These are phyloP conservation scores for Puccinia polysora DNA, from an alignment of 1,284 basidiomycete species.

Conservation along the genomic window DNA sequence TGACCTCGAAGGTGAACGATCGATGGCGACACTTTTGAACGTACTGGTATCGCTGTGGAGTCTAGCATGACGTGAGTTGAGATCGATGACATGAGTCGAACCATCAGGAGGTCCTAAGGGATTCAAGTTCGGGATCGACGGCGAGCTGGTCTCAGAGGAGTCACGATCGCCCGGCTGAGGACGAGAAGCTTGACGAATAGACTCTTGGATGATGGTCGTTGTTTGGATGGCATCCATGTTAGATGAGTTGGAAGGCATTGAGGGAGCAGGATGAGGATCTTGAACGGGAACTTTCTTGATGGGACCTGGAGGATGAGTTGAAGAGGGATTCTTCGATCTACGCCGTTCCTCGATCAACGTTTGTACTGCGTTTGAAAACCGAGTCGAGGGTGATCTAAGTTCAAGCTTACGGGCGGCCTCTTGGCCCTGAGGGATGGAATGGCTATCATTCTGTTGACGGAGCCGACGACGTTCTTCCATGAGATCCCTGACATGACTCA, in stretches of 20 bases:
- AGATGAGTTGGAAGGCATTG: too few relatives aligned
- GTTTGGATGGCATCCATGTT: too few relatives aligned
- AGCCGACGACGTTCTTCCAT: slow-evolving; percentile 30
- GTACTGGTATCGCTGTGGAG: neutral
- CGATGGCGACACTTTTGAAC: neutral
- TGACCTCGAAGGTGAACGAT: neutral
- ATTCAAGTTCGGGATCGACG: neutral
- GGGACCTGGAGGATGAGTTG: neutral
- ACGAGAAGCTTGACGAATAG: too few relatives aligned
- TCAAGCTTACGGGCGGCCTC: too few relatives aligned
- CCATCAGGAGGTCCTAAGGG: neutral
- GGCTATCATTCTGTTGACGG: slow-evolving; percentile 2
- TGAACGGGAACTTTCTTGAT: neutral
- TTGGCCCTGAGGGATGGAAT: neutral
- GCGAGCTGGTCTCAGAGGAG: neutral
- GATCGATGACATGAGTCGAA: neutral
- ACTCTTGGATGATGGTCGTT: neutral
- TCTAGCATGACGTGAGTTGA: neutral
- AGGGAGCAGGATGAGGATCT: neutral
- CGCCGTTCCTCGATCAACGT: slow-evolving; percentile 24
- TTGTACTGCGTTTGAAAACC: slow-evolving; percentile 29
- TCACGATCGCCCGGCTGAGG: neutral
- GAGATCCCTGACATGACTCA: slow-evolving; percentile 28
- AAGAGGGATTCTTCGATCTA: neutral
- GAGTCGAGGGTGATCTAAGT: neutral